Evolutionary conservation across 2,329 filamentous ascomycete species (phyloP), one percentile per base, ranked within the genome.

Genomic region (Seiridium cupressi): DNA sequence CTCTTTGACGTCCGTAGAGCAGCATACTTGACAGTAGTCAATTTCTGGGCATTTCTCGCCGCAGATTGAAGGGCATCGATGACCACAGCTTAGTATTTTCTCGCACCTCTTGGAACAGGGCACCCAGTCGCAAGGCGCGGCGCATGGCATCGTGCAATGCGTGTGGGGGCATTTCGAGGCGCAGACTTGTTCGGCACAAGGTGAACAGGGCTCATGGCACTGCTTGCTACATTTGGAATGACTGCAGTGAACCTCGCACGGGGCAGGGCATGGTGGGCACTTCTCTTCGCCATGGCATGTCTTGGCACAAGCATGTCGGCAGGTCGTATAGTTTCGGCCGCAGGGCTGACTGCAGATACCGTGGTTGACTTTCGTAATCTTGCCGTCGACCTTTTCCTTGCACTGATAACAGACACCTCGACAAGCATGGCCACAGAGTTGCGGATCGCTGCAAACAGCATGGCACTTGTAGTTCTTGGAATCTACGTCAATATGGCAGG

Each of bases 101-200:
- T 74, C 66, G 66, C 89, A 92, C 7, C 88, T 77, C 64, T 79
- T 70, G 1, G 81, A 82, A 68, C 89, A 92, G 1, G 89, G 89
- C 0, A 90, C 67, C 73, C 85, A 82, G 63, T 89, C 77, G 68
- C 89, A 92, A 0, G 89, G 88, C 0, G 83, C 88, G 0, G 86
- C 86, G 62, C 89, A 91, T 3, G 74, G 75, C 71, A 76, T 74
- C 5, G 69, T 66, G 62, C 79, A 82, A 46, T 65, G 73, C 42
- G 73, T 67, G 65, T 90, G 88, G 6, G 77, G 76, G 62, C 87
- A 90, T 3, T 66, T 66, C 38, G 83, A 88, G 0, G 77, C 70
- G 63, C 87, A 90, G 1, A 68, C 63, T 26, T 72, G 71, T 62
- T 86, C 82, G 0, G 82, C 81, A 64, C 88, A 90, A 0, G 87